Conservation (phyloP, 495 filamentous ascomycete genomes). For the Neurospora tetraspora region DNA sequence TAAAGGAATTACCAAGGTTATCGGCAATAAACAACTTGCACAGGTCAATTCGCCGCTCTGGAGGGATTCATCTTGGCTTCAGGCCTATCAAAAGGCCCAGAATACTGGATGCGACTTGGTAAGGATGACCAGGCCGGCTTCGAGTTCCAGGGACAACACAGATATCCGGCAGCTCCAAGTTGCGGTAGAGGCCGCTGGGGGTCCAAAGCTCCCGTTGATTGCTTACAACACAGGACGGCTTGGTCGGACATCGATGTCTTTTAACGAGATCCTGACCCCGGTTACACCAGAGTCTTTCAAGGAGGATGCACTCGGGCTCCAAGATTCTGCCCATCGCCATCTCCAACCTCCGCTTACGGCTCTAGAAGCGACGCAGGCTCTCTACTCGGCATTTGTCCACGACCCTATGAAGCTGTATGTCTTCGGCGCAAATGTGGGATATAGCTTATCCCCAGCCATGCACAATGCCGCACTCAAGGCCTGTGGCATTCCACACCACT, state of each 20-base stretch:
- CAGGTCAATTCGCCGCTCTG: conserved; percentile 38
- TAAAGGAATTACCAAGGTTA: conserved; percentile 55
- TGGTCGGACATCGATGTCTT: conserved; percentile 54
- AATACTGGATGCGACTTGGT: conserved; percentile 53
- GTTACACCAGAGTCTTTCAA: conserved; percentile 49
- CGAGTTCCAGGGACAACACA: conserved; percentile 46
- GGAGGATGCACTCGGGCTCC: conserved; percentile 5
- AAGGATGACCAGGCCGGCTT: conserved; percentile 47
- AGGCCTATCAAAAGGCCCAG: conserved; percentile 45
- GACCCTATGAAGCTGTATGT: conserved; percentile 61
- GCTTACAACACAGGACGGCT: conserved; percentile 56
- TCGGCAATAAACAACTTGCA: conserved; percentile 44
- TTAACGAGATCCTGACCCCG: conserved; percentile 56
- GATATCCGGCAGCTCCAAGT: conserved; percentile 43
- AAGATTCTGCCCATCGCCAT: conserved; percentile 3
- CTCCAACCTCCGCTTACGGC: conserved; percentile 42
- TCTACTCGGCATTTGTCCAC: conserved; percentile 42
- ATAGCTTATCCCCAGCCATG: conserved; percentile 67
- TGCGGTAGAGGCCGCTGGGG: conserved; percentile 28
- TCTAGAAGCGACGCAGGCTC: conserved; percentile 44
- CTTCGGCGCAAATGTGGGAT: conserved; percentile 55
- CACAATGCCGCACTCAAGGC: conserved; percentile 60
- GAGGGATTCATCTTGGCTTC: conserved; percentile 43
- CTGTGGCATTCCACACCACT: conserved; percentile 57
- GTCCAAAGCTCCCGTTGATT: conserved; percentile 44